Evolutionary conservation across 495 filamentous ascomycete genomes (phyloP).

Genomic region (Hypoxylon trugodes): DNA sequence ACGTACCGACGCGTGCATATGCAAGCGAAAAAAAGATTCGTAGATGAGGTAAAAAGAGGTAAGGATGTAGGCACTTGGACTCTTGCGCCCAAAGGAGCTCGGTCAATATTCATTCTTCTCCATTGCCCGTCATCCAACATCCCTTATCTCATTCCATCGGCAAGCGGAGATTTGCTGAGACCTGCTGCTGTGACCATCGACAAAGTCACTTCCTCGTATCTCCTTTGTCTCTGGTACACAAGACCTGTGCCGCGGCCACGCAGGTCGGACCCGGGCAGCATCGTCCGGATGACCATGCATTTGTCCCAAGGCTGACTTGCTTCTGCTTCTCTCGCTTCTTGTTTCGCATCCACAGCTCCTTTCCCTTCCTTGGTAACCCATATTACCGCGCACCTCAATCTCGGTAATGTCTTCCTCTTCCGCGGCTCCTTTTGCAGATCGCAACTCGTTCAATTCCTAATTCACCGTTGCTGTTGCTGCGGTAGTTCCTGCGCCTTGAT

Average conservation of each 20-base stretch:
- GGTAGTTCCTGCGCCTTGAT: background rate
- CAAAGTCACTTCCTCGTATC: background rate
- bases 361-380: background rate
- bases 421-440: background rate
- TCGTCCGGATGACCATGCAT: constrained; percentile 21
- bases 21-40: no score
- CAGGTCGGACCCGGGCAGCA: constrained; percentile 16
- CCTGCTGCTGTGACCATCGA: background rate
- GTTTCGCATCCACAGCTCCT: background rate
- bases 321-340: background rate
- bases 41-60: no score
- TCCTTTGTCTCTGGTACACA: constrained; percentile 2
- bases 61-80: no score
- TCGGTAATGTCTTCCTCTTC: background rate
- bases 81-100: no score
- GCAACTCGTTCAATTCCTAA: constrained; percentile 5
- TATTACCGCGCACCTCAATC: background rate
- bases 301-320: constrained; percentile 15
- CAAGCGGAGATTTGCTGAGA: no score
- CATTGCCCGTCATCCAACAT: no score
- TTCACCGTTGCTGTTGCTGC: background rate
- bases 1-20: background rate
- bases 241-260: constrained; percentile 16
- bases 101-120: no score
- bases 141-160: no score